Percentiles rank a stretch among this genome's conserved stretches.
These are phyloP conservation scores for Trichoderma parareesei DNA, from an alignment of 495 filamentous ascomycete species.

Conservation along the genomic window DNA sequence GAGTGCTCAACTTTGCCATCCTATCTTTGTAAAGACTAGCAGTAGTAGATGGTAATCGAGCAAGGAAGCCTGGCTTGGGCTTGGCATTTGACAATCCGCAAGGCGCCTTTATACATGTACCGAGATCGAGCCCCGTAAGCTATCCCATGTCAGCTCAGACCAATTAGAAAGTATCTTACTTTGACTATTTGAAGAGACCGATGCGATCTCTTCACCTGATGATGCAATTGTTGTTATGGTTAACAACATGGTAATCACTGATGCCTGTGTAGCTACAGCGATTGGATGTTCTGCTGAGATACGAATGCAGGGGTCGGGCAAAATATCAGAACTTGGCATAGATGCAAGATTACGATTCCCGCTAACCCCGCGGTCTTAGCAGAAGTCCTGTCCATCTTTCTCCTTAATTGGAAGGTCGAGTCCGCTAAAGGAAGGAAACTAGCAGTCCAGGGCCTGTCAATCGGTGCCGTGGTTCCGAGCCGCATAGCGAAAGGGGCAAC, in stretches of 20 bases:
- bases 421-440: neutral
- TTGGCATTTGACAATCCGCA: too few species aligned
- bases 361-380: neutral
- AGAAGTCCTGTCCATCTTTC: neutral
- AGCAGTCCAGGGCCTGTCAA: neutral
- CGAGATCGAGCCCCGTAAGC: neutral
- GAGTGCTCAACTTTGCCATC: neutral
- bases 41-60: neutral
- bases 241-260: neutral
- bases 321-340: neutral
- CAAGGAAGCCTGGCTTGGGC: neutral
- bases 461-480: conserved; percentile 1
- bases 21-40: too few species aligned
- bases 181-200: neutral
- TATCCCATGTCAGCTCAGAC: too few species aligned
- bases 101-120: neutral
- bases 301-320: neutral
- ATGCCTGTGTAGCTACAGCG: neutral
- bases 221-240: neutral
- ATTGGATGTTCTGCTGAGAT: neutral
- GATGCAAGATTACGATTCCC: neutral
- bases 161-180: too few species aligned
- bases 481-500: neutral
- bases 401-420: neutral
- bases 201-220: neutral